These are phyloP conservation scores for Xylaria sp. DNA, from an alignment of 2,329 filamentous ascomycete genomes.

Conservation along the genomic window DNA sequence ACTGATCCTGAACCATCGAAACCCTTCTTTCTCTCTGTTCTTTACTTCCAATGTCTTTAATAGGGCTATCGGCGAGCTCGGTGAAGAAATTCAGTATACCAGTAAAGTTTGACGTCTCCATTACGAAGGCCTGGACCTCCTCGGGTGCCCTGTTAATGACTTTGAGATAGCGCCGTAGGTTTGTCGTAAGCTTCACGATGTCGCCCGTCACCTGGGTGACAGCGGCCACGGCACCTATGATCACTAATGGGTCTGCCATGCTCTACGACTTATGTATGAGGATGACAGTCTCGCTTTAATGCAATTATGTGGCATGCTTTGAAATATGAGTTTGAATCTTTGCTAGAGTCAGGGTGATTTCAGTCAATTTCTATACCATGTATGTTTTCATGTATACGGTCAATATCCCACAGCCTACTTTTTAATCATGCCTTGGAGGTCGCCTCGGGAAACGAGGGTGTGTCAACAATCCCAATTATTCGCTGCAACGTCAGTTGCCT, in stretches of 20 bases:
- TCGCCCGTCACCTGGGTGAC: constrained; percentile 22
- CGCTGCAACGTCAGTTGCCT: constrained; percentile 16
- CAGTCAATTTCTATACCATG: neutral
- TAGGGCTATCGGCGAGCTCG: constrained; percentile 8
- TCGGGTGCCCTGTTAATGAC: constrained; percentile 20
- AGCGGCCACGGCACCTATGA: constrained; percentile 9
- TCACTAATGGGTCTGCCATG: constrained; percentile 21
- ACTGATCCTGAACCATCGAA: constrained; percentile 16
- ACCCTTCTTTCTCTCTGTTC: constrained; percentile 11
- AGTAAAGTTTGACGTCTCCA: constrained; percentile 26
- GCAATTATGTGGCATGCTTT: neutral
- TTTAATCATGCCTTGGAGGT: constrained; percentile 7
- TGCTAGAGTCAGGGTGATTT: neutral
- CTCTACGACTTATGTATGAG: neutral
- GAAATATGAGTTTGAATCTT: neutral
- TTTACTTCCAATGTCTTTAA: neutral
- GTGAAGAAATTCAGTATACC: constrained; percentile 24
- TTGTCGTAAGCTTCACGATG: constrained; percentile 24
- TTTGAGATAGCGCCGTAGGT: constrained; percentile 19
- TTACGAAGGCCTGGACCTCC: constrained; percentile 19
- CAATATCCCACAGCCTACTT: constrained; percentile 6
- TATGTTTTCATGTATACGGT: constrained; percentile 1
- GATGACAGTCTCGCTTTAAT: neutral
- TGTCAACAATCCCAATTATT: constrained; percentile 9
- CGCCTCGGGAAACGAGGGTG: constrained; percentile 24